phyloP scores from a whole-genome alignment of 2,329 filamentous ascomycete genomes.

The Aureobasidium leucospermi region DNA sequence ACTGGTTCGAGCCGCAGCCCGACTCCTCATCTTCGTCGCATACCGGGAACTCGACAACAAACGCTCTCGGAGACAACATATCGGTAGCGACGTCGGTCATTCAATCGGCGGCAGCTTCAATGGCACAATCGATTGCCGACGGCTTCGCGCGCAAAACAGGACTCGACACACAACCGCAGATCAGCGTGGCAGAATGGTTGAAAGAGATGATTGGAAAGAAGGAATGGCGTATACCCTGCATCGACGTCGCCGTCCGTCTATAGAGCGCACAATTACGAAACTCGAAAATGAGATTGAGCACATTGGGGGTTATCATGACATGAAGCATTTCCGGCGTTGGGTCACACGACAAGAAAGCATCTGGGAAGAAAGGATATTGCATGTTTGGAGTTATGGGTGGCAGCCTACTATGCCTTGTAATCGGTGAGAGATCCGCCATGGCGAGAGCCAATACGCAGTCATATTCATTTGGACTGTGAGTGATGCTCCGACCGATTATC shows the following conservation, averaged over 20 bases:
- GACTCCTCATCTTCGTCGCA: conserved; percentile 23
- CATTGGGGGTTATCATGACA: neutral
- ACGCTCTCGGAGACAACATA: conserved; percentile 60
- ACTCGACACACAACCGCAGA: conserved; percentile 55
- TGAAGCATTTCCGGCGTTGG: conserved; percentile 12
- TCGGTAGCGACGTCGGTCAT: conserved; percentile 41
- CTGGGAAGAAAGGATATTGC: neutral
- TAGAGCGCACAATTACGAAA: conserved; percentile 31
- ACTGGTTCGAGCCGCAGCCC: conserved; percentile 83
- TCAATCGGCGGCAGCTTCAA: conserved; percentile 61
- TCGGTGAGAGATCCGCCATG: no score
- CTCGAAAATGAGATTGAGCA: neutral
- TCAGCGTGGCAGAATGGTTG: conserved; percentile 78
- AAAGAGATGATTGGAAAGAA: conserved; percentile 71
- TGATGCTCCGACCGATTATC: no score
- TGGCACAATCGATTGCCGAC: conserved; percentile 61
- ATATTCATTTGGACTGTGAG: no score
- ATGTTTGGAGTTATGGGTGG: conserved; percentile 1
- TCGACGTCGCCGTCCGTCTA: conserved; percentile 78
- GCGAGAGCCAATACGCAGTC: no score
- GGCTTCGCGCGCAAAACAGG: conserved; percentile 41
- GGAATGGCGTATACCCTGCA: conserved; percentile 85
- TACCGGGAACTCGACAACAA: conserved; percentile 5
- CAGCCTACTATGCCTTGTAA: neutral
- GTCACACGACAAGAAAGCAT: conserved; percentile 4